Evolutionary conservation across 2,329 filamentous ascomycete species (phyloP), one percentile per base, ranked within the genome.

Genomic region (Trichothecium roseum): DNA sequence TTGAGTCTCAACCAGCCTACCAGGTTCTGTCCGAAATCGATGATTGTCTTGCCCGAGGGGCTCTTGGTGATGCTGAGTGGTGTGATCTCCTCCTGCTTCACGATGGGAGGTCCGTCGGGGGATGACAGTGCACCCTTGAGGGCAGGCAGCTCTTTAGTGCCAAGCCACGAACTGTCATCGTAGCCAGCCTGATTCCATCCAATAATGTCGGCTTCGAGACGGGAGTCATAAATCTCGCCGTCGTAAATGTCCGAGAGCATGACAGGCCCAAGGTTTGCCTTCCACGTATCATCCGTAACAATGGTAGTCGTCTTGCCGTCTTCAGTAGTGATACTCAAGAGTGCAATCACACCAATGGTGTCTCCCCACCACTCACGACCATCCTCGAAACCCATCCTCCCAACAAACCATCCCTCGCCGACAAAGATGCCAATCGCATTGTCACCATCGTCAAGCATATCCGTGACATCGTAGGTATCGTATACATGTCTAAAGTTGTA

Each of bases 11-110:
- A 37, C 42, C 59, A 60, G 2, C 72, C 73, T 1, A 74, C 71
- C 0, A 76, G 52, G 42, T 77, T 75, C 44, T 77, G 71, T 2
- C 71, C 71, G 46, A 76, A 75, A 41, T 77, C 54, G n/a, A 74
- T 37, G 3, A 73, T 47, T 0, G 52, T 60, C 40, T 66, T 68
- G 1, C 66, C 63, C 0, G 60, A 59, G 0, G 56, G 52, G 0
- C 59, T 47, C 39, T 41, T 48, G 10, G 56, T 55, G 24, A 59
- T 51, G 10, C 42, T 31, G 5, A 41, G 34, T 8, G 48, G 59
- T 47, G 42, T 57, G 10, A 56, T 17, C 3, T 45, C 45, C 42
- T 48, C 52, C 26, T 31, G 52, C 24, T 51, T 60, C 12, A 63
- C 54, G 1, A 72, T 60, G 1, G 68, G 68, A 3, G 68, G 59